Base-by-base conservation (phyloP, 2,329 filamentous ascomycete species). In the Apiospora rasikravindrae region DNA sequence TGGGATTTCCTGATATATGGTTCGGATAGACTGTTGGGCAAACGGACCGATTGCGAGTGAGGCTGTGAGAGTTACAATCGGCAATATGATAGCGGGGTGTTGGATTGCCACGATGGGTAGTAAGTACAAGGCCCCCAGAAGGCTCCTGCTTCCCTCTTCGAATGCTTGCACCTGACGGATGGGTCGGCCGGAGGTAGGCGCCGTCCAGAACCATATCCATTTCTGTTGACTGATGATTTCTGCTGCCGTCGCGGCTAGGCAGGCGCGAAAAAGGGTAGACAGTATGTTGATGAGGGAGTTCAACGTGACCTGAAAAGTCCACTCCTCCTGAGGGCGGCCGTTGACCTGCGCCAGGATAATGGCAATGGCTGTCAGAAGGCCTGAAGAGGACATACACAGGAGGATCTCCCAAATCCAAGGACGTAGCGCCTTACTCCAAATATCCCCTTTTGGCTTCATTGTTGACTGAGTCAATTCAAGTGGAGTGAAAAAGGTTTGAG, bases 191-290 rank as follows among this genome's bases (percentile, higher is more conserved):
- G 42, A 1, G 1, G 26, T 6, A 2, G 67, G 29, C 8, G 67
- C 45, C 1, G 67, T 40, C 67, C 67, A 69, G 19, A 69, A 69
- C 67, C 67, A 69, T 51, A 69, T 69, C 67, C 45, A 69, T 51
- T 69, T 53, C 29, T 69, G 67, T 14, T 69, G 45, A 7, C 67
- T 69, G 6, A 69, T 69, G 67, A 69, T 22, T 29, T 51, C 67
- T 3, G 67, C 67, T 3, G 67, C 67, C 5, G 67, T 53, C 0
- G 67, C 47, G 4, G 44, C 67, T 10, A 69, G 11, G 16, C 42
- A 69, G 67, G 45, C 45, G 16, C 67, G 67, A 24, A 53, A 69
- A 8, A 69, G 29, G 0, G 67, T 69, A 3, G 67, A 69, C 2
- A 69, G 10, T 13, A 37, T 45, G 45, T 69, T 69, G 26, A 69